Base-by-base conservation (phyloP, 2,329 filamentous ascomycete genomes). In the Pestalotiopsis sp. region DNA sequence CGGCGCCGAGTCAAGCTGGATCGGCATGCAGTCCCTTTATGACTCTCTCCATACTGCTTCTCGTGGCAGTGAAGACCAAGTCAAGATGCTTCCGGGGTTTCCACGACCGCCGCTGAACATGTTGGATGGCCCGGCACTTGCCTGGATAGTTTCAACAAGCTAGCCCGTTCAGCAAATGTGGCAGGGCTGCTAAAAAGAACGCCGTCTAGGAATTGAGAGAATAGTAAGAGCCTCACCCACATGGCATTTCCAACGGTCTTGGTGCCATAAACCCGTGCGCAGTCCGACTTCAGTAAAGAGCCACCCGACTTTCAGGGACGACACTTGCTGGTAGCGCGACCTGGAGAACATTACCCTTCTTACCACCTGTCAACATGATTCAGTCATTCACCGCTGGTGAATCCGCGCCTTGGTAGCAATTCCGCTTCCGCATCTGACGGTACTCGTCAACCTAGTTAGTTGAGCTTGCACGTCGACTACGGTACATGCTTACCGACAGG, bases 141-240 rank as follows among this genome's bases (percentile, higher is more conserved):
- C 4, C 7, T 52, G 17, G 20, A 52, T 52, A 52, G 17, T n/a
- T 17, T 52, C 45, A 17, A 52, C 45, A 52, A 52, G 20, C 45
- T 52, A 52, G 45, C 45, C 45, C 45, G 45, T 52, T 52, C 45
- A n/a, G 45, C 45, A 52, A n/a, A 6, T 23, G 3, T 52, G 45
- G 45, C 20, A 52, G 45, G 45, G 45, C 45, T 52, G n/a, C 45
- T 52, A n/a, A 52, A 23, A 52, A 52, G n/a, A 11, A 52, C 45
- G 45, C 45, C n/a, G 45, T n/a, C 45, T 52, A 4, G 45, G 20
- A n/a, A 52, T 52, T 17, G 17, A 52, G 45, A n/a, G 17, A 52
- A 13, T 38, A 36, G 36, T 36, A 31, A 61, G 59, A 61, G 59
- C 59, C 59, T 61, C 59, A 61, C 36, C 59, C 59, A 61, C 59